Base-by-base conservation (phyloP, 768 basidiomycete genomes). In the Xerocomellus amylosporus region DNA sequence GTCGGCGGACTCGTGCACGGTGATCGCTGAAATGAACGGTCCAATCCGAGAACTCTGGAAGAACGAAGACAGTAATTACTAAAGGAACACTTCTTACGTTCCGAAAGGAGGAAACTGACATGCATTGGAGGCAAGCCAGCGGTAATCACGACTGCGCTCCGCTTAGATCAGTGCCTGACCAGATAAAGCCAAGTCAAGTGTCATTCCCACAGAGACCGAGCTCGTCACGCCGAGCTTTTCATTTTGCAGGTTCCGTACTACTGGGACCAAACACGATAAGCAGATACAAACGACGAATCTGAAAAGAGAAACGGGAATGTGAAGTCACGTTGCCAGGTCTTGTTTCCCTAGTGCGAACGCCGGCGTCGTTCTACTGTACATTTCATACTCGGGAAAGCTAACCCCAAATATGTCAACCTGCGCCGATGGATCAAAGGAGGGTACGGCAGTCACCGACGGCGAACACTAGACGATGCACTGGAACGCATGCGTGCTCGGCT, bases 101-200 rank as follows among this genome's bases (percentile, higher is more conserved):
- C 43, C 57, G 22, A 54, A 55, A 65, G 46, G 53, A 47, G 46
- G 65, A 63, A 56, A 62, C 26, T 31, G 60, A 56, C 59, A 62
- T 64, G 55, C 61, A 60, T 61, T 67, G 65, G 46, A 52, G 56
- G 63, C 53, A 58, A 63, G 59, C 26, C 49, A 58, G 67, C 53
- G 54, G 59, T 65, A 55, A 59, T 71, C 56, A 61, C 53, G 33
- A 58, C 54, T 50, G 52, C 50, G 43, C 54, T 58, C 67, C 58
- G 59, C 48, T 54, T 44, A 58, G 56, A 56, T 64, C 56, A 60
- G 67, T 69, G 62, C 69, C 68, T 69, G 64, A 58, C 53, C 45
- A 55, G 60, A 63, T 69, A 64, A 58, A 58, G 57, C 61, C 62
- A 61, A 44, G 55, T 56, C 51, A 52, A 58, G 7, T 58, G 49